Base-by-base conservation (phyloP, 495 filamentous ascomycete genomes). In the Trichoderma erinaceum region DNA sequence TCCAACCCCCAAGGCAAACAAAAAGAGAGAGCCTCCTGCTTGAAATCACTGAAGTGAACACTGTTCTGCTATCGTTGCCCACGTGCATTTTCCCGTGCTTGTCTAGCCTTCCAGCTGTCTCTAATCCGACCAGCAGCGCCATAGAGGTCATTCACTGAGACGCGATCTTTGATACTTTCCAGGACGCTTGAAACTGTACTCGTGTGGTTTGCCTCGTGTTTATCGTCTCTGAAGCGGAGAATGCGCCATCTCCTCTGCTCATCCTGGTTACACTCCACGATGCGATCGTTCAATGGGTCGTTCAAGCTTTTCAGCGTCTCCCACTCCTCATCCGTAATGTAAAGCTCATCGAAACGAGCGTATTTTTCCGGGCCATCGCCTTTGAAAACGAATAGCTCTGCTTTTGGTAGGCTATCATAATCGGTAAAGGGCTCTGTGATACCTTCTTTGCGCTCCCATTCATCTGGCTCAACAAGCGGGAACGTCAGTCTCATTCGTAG, bases 181-280 rank as follows among this genome's bases (percentile, higher is more conserved):
- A 96, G 81, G 16, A 97, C 93, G 69, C 87, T 90, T 25, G 88
- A 79, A 1, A 96, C 92, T 0, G 89, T 92, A 32, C 79, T 85
- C 48, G 91, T 89, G 76, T 97, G 92, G 75, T 99, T 99, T 3
- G 90, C 92, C 69, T 97, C 90, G 13, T 81, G 80, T 76, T 99
- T 99, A 73, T 99, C 95, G 67, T 97, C 92, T 11, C 95, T 83
- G 71, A 97, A 90, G 58, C 92, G 85, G 71, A 93, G 88, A 75
- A 90, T 92, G 43, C 92, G 85, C 95, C 95, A 99, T 27, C 86
- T 80, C 29, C 82, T 82, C 68, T 89, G 74, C 23, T 80, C 77
- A 72, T 97, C 91, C 78, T 91, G 87, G 70, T 84, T 88, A 73
- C 92, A 97, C 80, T 99, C 95, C 13, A 97, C 88, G 63, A 98